These are phyloP conservation scores for Mucor sp. DNA, from an alignment of 371 early-diverging fungal species.

Conservation along the genomic window DNA sequence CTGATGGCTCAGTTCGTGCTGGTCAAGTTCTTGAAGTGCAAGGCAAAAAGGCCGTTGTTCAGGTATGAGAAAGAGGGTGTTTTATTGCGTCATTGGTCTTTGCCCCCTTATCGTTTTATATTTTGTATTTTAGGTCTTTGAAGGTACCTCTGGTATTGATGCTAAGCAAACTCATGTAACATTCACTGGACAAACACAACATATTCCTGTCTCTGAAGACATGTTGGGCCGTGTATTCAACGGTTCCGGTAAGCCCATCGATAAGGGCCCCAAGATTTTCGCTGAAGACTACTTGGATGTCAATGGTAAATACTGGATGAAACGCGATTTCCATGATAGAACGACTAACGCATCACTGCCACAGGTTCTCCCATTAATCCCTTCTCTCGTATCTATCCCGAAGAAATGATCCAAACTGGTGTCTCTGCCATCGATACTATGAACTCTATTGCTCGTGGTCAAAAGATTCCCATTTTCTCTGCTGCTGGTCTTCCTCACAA, in stretches of 20 bases:
- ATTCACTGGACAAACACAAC: conserved; percentile 98
- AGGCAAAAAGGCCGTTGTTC: conserved; percentile 98
- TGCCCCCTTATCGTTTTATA: conserved; percentile 9
- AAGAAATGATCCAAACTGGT: conserved; percentile 99
- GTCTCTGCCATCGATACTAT: conserved; percentile 99
- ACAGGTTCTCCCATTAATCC: conserved; percentile 98
- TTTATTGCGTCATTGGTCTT: conserved; percentile 5
- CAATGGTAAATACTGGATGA: conserved; percentile 53
- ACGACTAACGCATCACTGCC: background rate
- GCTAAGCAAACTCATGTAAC: conserved; percentile 96
- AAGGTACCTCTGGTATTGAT: conserved; percentile 99
- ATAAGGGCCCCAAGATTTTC: conserved; percentile 99
- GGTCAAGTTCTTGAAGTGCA: conserved; percentile 99
- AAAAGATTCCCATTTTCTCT: conserved; percentile 99
- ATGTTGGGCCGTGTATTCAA: conserved; percentile 99
- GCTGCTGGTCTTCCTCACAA: conserved; percentile 99
- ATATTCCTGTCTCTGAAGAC: conserved; percentile 99
- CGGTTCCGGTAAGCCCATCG: conserved; percentile 99
- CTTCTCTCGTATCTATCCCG: conserved; percentile 99
- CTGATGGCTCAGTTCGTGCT: conserved; percentile 95
- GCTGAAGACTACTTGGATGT: conserved; percentile 99
- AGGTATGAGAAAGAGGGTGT: conserved; percentile 54
- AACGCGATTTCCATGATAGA: conserved; percentile 17
- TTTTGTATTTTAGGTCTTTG: conserved; percentile 83
- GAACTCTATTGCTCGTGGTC: conserved; percentile 99